Conservation (phyloP, 2,329 filamentous ascomycete genomes). For the Sordariomycetes sp. region DNA sequence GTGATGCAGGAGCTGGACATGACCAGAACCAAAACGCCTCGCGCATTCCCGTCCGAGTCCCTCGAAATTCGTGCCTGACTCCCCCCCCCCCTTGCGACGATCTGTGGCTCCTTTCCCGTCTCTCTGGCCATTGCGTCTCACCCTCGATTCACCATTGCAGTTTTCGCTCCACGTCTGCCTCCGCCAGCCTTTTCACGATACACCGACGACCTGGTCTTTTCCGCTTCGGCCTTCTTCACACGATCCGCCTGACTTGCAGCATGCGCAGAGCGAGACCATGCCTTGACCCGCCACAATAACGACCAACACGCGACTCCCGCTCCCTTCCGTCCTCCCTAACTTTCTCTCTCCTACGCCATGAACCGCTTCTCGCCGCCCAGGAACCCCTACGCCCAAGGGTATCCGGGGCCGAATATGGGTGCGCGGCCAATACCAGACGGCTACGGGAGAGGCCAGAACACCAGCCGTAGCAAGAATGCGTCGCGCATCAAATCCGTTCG, state of each 20-base stretch:
- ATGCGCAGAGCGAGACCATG: neutral
- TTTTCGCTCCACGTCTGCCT: neutral
- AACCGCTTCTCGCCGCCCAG: conserved; percentile 25
- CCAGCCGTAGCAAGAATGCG: conserved; percentile 41
- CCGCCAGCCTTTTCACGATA: neutral
- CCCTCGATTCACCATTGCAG: neutral
- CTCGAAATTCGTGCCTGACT: neutral
- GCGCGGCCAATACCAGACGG: conserved; percentile 45
- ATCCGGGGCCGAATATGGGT: conserved; percentile 20
- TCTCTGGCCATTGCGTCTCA: neutral
- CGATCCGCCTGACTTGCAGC: neutral
- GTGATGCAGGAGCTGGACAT: too few relatives aligned
- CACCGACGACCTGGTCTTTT: neutral
- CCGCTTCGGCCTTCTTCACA: neutral
- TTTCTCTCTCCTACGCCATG: conserved; percentile 18
- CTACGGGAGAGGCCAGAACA: conserved; percentile 44
- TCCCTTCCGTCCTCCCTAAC: neutral
- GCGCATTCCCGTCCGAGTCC: too few relatives aligned
- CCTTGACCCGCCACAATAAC: neutral
- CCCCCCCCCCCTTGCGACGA: neutral
- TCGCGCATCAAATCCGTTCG: conserved; percentile 49
- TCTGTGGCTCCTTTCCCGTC: conserved; percentile 1
- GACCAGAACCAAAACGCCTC: neutral
- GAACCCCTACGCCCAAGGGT: conserved; percentile 22
- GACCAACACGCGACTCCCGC: neutral